Evolutionary conservation across 2,329 filamentous ascomycete genomes (phyloP).

Genomic region (Grosmannia clavigera): DNA sequence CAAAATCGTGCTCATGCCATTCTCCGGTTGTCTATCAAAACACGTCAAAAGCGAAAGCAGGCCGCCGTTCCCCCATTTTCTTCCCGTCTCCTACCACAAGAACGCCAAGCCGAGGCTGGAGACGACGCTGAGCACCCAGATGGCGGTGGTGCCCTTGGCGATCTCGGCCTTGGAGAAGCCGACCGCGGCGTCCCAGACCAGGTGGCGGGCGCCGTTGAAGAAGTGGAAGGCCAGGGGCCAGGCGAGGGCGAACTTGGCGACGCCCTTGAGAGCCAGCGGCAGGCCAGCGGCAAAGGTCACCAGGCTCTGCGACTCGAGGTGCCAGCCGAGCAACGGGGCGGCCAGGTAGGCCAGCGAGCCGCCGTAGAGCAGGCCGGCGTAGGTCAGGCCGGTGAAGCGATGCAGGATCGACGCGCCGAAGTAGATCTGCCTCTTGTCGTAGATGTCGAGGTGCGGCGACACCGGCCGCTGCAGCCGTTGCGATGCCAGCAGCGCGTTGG

Average conservation of each 20-base stretch:
- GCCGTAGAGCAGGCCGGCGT: slow-evolving; percentile 65
- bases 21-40: neutral
- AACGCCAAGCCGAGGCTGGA: slow-evolving; percentile 34
- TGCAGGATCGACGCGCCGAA: slow-evolving; percentile 59
- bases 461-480: slow-evolving; percentile 76
- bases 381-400: slow-evolving; percentile 67
- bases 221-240: slow-evolving; percentile 50
- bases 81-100: slow-evolving; percentile 16
- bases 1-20: neutral
- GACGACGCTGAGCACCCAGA: slow-evolving; percentile 35
- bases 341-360: slow-evolving; percentile 73
- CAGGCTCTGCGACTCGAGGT: slow-evolving; percentile 46
- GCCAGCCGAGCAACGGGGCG: slow-evolving; percentile 58
- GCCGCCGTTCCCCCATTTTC: neutral
- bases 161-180: slow-evolving; percentile 39
- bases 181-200: slow-evolving; percentile 36
- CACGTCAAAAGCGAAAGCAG: neutral
- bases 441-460: slow-evolving; percentile 75
- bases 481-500: slow-evolving; percentile 55
- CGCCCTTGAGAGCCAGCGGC: slow-evolving; percentile 46
- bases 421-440: slow-evolving; percentile 79
- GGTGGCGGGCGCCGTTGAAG: slow-evolving; percentile 42
- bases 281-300: slow-evolving; percentile 48
- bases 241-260: slow-evolving; percentile 39
- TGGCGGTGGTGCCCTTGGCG: slow-evolving; percentile 29